Evolutionary conservation across 371 early-diverging fungal species (phyloP).

Genomic region (Mycotypha africana): DNA sequence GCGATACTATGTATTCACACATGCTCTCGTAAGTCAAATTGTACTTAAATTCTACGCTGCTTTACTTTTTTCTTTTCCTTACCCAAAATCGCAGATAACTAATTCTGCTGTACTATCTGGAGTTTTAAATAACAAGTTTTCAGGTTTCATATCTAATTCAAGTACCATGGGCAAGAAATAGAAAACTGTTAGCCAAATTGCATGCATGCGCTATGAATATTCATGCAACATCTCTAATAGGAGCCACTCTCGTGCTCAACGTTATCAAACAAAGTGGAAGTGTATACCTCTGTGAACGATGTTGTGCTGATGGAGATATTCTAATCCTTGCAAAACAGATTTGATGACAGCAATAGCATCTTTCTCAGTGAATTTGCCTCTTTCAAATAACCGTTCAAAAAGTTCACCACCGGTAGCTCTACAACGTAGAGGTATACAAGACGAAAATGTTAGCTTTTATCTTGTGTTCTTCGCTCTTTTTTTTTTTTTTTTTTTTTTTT

Average conservation of each 20-base stretch:
- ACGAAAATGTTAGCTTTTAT: no score
- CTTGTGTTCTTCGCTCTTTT: no score
- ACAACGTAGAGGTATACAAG: neutral
- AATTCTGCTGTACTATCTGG: constrained; percentile 52
- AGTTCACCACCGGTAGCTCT: constrained; percentile 85
- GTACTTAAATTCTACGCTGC: no score
- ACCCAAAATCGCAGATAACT: constrained; percentile 65
- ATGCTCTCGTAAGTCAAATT: no score
- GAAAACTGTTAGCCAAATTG: no score
- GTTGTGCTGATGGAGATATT: constrained; percentile 70
- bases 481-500: no score
- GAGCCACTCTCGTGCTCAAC: no score
- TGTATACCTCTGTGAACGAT: constrained; percentile 74
- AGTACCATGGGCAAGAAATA: neutral
- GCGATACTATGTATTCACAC: constrained; percentile 36
- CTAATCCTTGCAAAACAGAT: constrained; percentile 60
- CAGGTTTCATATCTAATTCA: constrained; percentile 67
- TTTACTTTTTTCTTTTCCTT: constrained; percentile 1
- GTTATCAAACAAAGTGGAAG: constrained; percentile 4
- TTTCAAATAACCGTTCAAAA: constrained; percentile 80
- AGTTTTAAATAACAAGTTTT: constrained; percentile 69
- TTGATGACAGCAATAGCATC: constrained; percentile 75
- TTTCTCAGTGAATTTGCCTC: constrained; percentile 83
- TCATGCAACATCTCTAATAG: no score
- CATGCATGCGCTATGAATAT: no score